Evolutionary conservation across 306 rosid species (phyloP), one percentile per base, ranked within the genome.

Genomic region (Rubus parviflorus): DNA sequence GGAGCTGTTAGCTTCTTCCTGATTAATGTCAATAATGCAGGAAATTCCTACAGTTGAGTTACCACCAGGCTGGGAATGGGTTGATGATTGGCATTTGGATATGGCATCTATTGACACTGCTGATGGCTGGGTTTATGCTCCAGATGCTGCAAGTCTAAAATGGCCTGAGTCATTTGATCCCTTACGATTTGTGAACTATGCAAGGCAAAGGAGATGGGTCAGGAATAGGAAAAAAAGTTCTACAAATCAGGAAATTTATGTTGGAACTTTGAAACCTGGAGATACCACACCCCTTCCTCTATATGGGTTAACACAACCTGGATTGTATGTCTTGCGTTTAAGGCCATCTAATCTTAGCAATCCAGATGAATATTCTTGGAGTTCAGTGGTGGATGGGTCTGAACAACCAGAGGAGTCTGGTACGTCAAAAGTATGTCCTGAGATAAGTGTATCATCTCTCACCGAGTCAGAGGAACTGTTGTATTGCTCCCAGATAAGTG

Each of bases 21-120:
- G 19, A 75, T 19, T 71, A 63, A 41, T 35, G 7, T 76, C 48
- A 49, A 70, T 75, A 20, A 53, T 86, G 56, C 87, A 93, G 98
- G 85, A 40, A 79, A 77, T 71, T 75, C 60, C 87, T 43, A 83
- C 56, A 53, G 85, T 83, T 79, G 94, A 88, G 75, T 75, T 93
- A 67, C 93, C 89, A 2, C 69, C 83, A 20, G 92, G 94, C 66
- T 93, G 98, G 95, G 92, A 93, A 77, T 93, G 98, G 97, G 70
- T 86, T 83, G 97, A 93, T 82, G 95, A 91, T 85, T 91, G 98
- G 95, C 93, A 93, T 87, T 83, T 93, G 93, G 95, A 91, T 82
- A 75, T 79, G 42, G 80, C 78, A 70, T 74, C 95, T 79, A 64
- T 78, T 15, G 82, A 81, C 78, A 82, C 83, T 81, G 79, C 88